Base-by-base conservation (phyloP, 2,329 filamentous ascomycete species). In the Penicillium digitatum region DNA sequence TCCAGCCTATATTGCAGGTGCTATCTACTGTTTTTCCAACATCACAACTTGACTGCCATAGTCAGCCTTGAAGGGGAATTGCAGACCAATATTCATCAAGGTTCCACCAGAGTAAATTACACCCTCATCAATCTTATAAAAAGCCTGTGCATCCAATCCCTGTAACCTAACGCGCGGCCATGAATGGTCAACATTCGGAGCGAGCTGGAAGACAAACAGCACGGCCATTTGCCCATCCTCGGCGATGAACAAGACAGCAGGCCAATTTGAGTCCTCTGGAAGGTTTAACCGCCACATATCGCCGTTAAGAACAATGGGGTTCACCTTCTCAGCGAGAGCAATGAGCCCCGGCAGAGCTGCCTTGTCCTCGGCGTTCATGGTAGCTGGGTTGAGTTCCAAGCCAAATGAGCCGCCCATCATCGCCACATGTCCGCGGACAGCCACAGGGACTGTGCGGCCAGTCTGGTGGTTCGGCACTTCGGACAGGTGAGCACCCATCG, bases 341-440 rank as follows among this genome's bases (percentile, higher is more conserved):
- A 87, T 80, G 1, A 87, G 72, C 0, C 64, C 74, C 0, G 84
- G 84, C 0, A 87, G 76, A 29, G 75, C 73, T 0, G 72, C 75
- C 44, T 72, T 75, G n/a, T 87, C 84, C 12, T 79, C 78, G 0
- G 73, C 73, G 0, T 70, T 69, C 6, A 85, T 77, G 8, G 79
- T 74, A 0, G 71, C 72, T 0, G 84, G 85, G 63, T 86, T 78
- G 8, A 87, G 76, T 65, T 87, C 84, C 11, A 87, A 77, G 0
- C 85, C 85, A 60, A 87, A 87, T 0, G 82, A 85, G 2, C 84
- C 84, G 52, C 85, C 85, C 84, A 87, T 87, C 75, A 86, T 83
- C 6, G 85, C 85, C 0, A 87, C 84, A 52, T 87, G 84, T 0
- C 81, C 83, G 32, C 85, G 82, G 73, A 87, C 87, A 1, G 69